These are phyloP conservation scores for Articulospora tetracladia DNA, from an alignment of 495 filamentous ascomycete genomes.

Conservation along the genomic window DNA sequence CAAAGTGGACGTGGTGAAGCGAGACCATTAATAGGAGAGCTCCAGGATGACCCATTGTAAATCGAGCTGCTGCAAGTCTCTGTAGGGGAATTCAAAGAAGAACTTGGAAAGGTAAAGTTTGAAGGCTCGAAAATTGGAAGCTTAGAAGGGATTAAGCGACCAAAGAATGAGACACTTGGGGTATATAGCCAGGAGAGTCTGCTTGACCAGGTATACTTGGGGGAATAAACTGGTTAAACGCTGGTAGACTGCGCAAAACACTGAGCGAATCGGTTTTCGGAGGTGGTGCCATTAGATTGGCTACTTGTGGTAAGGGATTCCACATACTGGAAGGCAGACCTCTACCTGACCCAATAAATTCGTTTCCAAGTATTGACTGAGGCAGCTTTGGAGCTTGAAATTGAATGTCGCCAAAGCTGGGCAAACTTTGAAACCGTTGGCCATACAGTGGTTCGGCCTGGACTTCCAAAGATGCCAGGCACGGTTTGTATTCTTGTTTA, in stretches of 20 bases:
- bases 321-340: too few relatives aligned
- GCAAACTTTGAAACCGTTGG: neutral
- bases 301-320: too few relatives aligned
- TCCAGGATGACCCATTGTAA: neutral
- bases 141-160: neutral
- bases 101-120: neutral
- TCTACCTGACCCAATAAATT: neutral
- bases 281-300: neutral
- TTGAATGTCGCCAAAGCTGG: neutral
- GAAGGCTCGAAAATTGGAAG: neutral
- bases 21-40: neutral
- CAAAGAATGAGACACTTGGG: constrained; percentile 1
- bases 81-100: neutral
- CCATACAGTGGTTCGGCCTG: neutral
- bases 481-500: neutral
- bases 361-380: too few relatives aligned
- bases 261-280: neutral
- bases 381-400: neutral
- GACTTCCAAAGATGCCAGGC: neutral
- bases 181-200: neutral
- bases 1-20: neutral
- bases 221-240: neutral
- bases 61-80: neutral
- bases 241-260: neutral
- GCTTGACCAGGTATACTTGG: neutral